phyloP scores from a whole-genome alignment of 2,329 filamentous ascomycete genomes.

The Claviceps sp. region DNA sequence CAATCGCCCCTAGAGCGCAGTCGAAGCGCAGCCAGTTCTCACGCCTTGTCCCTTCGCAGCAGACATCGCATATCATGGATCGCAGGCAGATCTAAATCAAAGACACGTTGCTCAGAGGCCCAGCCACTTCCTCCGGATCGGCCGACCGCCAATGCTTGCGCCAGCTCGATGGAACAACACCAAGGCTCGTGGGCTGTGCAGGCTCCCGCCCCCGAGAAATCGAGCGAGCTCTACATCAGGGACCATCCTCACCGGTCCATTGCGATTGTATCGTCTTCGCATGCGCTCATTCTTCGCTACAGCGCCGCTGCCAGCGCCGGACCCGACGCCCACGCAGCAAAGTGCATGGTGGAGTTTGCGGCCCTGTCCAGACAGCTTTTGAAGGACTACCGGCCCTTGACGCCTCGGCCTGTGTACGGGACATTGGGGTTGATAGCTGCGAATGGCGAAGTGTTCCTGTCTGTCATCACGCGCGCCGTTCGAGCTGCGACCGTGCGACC shows the following conservation, averaged over 20 bases:
- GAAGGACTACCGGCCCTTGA: slow-evolving; percentile 63
- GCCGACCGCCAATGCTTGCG: slow-evolving; percentile 6
- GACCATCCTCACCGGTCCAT: slow-evolving; percentile 81
- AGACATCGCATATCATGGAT: slow-evolving; percentile 12
- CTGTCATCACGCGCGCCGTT: slow-evolving; percentile 68
- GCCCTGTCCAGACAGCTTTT: slow-evolving; percentile 51
- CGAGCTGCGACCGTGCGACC: slow-evolving; percentile 73
- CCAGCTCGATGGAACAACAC: slow-evolving; percentile 32
- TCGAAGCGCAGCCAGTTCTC: neutral
- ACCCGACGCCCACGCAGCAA: slow-evolving; percentile 34
- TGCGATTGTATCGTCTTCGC: slow-evolving; percentile 64
- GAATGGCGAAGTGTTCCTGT: slow-evolving; percentile 75
- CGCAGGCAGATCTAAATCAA: slow-evolving; percentile 6
- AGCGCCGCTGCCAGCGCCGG: slow-evolving; percentile 44
- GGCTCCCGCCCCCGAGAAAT: slow-evolving; percentile 39
- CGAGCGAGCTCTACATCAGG: slow-evolving; percentile 70
- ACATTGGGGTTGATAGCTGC: slow-evolving; percentile 81
- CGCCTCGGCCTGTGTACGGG: slow-evolving; percentile 62
- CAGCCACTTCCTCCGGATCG: slow-evolving; percentile 4
- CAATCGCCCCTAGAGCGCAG: neutral
- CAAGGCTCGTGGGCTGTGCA: slow-evolving; percentile 31
- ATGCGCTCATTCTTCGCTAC: slow-evolving; percentile 76
- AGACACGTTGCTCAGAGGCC: neutral
- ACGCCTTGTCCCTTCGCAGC: neutral
- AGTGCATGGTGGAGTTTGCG: slow-evolving; percentile 83